Percentiles rank a stretch among this genome's conserved stretches.
phyloP scores from a whole-genome alignment of 768 basidiomycete genomes.

The Lactarius sanguifluus region DNA sequence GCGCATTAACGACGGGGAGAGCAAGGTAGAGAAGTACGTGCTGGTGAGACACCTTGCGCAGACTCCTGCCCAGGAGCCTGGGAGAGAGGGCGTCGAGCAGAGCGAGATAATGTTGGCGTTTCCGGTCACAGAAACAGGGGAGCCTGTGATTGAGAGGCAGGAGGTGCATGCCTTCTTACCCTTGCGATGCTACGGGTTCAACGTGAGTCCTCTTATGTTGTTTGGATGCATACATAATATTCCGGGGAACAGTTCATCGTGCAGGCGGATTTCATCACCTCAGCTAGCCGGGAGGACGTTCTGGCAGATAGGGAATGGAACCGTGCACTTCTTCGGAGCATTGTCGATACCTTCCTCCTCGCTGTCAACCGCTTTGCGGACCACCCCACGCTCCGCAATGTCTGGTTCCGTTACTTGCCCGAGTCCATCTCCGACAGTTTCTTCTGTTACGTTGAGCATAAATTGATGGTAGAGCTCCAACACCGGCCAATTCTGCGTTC shows the following conservation, averaged over 20 bases:
- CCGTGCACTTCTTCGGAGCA: slow-evolving; percentile 26
- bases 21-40: slow-evolving; percentile 14
- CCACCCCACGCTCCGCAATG: slow-evolving; percentile 26
- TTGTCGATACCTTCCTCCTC: slow-evolving; percentile 30
- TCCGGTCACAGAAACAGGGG: slow-evolving; percentile 25
- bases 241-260: slow-evolving; percentile 32
- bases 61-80: slow-evolving; percentile 25
- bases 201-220: slow-evolving; percentile 23
- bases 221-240: not conserved
- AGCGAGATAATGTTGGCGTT: slow-evolving; percentile 33
- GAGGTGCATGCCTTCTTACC: slow-evolving; percentile 34
- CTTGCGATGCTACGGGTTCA: slow-evolving; percentile 31
- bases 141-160: slow-evolving; percentile 27
- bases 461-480: slow-evolving; percentile 17
- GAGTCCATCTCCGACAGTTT: slow-evolving; percentile 25
- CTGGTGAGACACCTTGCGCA: slow-evolving; percentile 24
- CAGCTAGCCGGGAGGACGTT: slow-evolving; percentile 35
- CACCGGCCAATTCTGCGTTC: slow-evolving; percentile 27
- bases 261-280: slow-evolving; percentile 36
- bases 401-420: slow-evolving; percentile 35
- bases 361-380: slow-evolving; percentile 30
- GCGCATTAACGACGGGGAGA: not conserved
- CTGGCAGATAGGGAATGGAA: slow-evolving; percentile 33
- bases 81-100: slow-evolving; percentile 23
- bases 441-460: slow-evolving; percentile 27